Evolutionary conservation across 768 basidiomycete species (phyloP), one percentile per base, ranked within the genome.

Genomic region (Russula dissimulans): DNA sequence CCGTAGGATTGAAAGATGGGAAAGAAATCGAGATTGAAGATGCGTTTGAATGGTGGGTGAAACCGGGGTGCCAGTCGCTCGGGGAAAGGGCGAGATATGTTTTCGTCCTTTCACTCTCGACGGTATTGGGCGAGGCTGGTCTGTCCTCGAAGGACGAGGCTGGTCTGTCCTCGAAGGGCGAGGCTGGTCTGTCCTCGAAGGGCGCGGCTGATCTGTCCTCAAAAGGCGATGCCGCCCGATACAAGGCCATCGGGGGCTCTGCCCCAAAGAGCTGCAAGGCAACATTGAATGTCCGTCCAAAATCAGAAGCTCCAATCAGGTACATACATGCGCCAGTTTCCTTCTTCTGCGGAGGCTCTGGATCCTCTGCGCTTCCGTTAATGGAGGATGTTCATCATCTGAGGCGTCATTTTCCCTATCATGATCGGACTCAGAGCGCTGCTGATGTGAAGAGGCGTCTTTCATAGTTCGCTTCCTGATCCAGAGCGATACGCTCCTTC

Each of bases 321-420:
- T 44, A 52, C 70, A 34, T 63, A 82, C 81, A 74, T 81, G 77
- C 5, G 75, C 68, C 71, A 82, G 77, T 69, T 82, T 82, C 60
- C 75, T 68, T 34, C 78, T 79, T 34, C 80, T 76, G 62, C 72
- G 75, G 56, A 82, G 73, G 54, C 73, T 76, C 57, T 76, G 59
- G 9, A 71, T 66, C 55, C 75, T 70, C 65, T 80, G 74, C 49
- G 68, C 70, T 57, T 74, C 76, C 14, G 61, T 63, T 57, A 69
- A 54, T 11, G 64, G 55, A 12, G 31, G 58, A 42, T 49, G 51
- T 10, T 31, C 15, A 14, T 34, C 44, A 29, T 7, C n/a, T 12
- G 48, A 44, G 10, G 18, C 44, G 26, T 49, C 39, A 29, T 42
- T 60, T 65, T 57, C 54, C 45, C 5, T 59, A 48, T 50, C 26